Percentiles rank a stretch among this genome's conserved stretches.
Conservation (phyloP, 306 rosid genomes). For the Vigna reflexopilosa region DNA sequence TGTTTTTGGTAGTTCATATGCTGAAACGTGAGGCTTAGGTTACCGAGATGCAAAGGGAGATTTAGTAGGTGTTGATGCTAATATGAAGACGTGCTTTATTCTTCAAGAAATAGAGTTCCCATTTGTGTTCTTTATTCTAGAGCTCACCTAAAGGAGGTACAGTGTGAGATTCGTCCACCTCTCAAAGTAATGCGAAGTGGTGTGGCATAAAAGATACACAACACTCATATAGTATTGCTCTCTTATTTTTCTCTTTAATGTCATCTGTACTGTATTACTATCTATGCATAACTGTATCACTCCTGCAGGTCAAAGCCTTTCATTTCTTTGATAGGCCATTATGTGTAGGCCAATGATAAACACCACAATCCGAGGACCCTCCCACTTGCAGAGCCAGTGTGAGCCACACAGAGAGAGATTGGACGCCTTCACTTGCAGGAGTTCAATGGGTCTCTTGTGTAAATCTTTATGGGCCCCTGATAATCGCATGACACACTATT, state of each 20-base stretch:
- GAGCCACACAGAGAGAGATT: constrained; percentile 60
- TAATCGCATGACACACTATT: constrained; percentile 54
- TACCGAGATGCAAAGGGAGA: constrained; percentile 32
- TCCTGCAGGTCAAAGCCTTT: constrained; percentile 55
- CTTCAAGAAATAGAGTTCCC: constrained; percentile 31
- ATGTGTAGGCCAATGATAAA: constrained; percentile 58
- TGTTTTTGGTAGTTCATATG: constrained; percentile 20
- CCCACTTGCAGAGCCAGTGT: constrained; percentile 62
- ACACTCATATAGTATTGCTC: constrained; percentile 40
- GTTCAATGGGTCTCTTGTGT: constrained; percentile 57
- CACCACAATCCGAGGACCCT: constrained; percentile 65
- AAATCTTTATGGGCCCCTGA: constrained; percentile 65
- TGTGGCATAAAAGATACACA: constrained; percentile 40
- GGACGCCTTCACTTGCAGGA: constrained; percentile 55
- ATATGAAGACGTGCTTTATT: constrained; percentile 15
- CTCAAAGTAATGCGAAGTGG: constrained; percentile 22
- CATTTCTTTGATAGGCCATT: constrained; percentile 59
- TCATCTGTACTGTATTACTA: constrained; percentile 43
- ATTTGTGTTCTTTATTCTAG: constrained; percentile 9
- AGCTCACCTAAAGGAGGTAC: constrained; percentile 31
- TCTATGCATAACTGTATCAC: constrained; percentile 54
- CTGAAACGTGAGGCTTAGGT: constrained; percentile 26
- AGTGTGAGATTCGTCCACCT: constrained; percentile 30
- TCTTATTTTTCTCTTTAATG: constrained; percentile 35
- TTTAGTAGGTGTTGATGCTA: constrained; percentile 11